Conservation (phyloP, 2,329 filamentous ascomycete species). For the Botrytis paeoniae region DNA sequence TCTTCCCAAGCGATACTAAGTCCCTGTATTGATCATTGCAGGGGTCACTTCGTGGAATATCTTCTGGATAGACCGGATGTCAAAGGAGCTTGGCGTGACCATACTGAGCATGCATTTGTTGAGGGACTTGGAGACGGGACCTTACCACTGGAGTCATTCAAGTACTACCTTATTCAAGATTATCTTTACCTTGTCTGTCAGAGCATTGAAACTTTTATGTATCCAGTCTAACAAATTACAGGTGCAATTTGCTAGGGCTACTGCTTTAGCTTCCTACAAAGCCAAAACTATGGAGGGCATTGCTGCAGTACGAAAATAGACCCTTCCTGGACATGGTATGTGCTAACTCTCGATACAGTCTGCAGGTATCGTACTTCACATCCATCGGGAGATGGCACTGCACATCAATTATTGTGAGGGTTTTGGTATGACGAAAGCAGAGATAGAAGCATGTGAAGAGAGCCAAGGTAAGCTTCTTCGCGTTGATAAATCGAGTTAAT, state of each 20-base stretch:
- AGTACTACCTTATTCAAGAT: constrained; percentile 86
- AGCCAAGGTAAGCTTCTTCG: constrained; percentile 55
- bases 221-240: constrained; percentile 37
- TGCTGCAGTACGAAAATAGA: constrained; percentile 51
- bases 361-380: constrained; percentile 70
- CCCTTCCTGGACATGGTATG: not conserved
- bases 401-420: constrained; percentile 79
- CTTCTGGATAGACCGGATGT: constrained; percentile 73
- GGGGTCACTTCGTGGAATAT: constrained; percentile 80
- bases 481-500: not conserved
- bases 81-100: constrained; percentile 68
- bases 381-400: constrained; percentile 74
- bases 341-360: constrained; percentile 43
- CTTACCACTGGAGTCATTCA: constrained; percentile 74
- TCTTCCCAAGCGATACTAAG: not conserved
- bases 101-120: constrained; percentile 81
- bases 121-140: constrained; percentile 71
- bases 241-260: constrained; percentile 85
- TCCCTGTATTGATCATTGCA: constrained; percentile 35
- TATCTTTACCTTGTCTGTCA: constrained; percentile 76
- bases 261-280: constrained; percentile 83
- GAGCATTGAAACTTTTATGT: not conserved
- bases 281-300: constrained; percentile 71
- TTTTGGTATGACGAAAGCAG: constrained; percentile 71
- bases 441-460: constrained; percentile 73